Evolutionary conservation across 1,284 basidiomycete genomes (phyloP).

Genomic region (Ganoderma multipileum): DNA sequence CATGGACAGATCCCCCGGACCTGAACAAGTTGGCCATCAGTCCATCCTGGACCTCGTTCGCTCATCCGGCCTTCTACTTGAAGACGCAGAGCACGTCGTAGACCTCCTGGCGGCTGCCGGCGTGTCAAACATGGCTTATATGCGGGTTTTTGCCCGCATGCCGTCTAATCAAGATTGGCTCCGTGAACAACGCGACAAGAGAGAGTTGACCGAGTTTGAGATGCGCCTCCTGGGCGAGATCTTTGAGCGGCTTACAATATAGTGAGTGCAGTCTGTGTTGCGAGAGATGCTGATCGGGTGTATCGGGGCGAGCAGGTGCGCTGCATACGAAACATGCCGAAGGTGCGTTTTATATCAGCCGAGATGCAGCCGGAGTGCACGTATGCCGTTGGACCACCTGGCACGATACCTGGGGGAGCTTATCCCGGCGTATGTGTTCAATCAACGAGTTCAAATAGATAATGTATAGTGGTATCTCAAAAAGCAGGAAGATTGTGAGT

Average conservation of each 20-base stretch:
- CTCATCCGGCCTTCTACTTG: too few relatives aligned
- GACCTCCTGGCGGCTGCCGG: too few relatives aligned
- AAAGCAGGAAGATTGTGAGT: too few relatives aligned
- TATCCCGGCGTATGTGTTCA: not conserved
- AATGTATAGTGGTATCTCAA: too few relatives aligned
- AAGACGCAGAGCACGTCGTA: too few relatives aligned
- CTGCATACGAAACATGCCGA: not conserved
- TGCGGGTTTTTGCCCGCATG: conserved; percentile 12
- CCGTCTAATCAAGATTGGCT: conserved; percentile 11
- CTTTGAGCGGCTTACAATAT: not conserved
- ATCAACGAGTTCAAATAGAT: not conserved
- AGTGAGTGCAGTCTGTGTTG: not conserved
- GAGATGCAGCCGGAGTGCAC: not conserved
- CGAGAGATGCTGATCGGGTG: not conserved
- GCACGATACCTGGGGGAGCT: too few relatives aligned
- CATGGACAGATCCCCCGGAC: too few relatives aligned
- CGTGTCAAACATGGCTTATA: not conserved
- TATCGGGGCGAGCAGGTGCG: conserved; percentile 1
- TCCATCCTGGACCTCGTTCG: too few relatives aligned
- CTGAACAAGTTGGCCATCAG: too few relatives aligned
- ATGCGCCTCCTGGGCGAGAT: not conserved
- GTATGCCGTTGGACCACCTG: not conserved
- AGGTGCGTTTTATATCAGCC: not conserved
- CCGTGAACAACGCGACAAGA: not conserved
- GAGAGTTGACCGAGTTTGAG: not conserved